Base-by-base conservation (phyloP, 2,329 filamentous ascomycete genomes). In the Epichloe sp. region DNA sequence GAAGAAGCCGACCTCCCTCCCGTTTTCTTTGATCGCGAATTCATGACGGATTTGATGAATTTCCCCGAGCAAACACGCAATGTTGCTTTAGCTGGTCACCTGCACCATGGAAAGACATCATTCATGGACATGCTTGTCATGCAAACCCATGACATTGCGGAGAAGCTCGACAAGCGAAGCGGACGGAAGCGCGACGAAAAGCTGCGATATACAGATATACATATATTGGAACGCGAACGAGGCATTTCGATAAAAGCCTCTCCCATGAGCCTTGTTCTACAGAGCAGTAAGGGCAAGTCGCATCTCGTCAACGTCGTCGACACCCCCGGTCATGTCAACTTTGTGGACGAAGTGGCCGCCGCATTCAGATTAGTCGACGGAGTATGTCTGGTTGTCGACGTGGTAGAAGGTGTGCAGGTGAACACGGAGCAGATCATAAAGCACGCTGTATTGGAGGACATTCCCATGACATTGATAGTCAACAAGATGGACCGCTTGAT, bases 401-500 rank as follows among this genome's bases (percentile, higher is more conserved):
- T 96, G 21, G 88, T 98, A 1, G 93, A 98, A 67, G 93, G 93
- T n/a, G 90, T 98, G n/a, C 93, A 97, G 70, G 79, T 93, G 60
- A 95, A 95, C 66, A 95, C 93, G 0, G 91, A 98, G 69, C 87
- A 96, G 65, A 90, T 95, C 60, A 96, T 98, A 71, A 95, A 88
- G 70, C 88, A 98, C 67, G 90, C 90, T 2, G 85, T 96, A 3
- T 75, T 95, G 31, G 88, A 96, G 65, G 87, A 89, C 59, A 75
- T 97, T 4, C 91, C 93, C 1, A 71, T 98, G 58, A 93, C 88
- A 0, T 73, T 98, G 54, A 82, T 98, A 51, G 78, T 98, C 69
- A 98, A 97, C 77, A 98, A 98, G 72, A 85, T 98, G 82, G 93
- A 98, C 61, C 83, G 93, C 23, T 72, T 98, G 54, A 95, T 98